These are phyloP conservation scores for Polygonum aviculare DNA, from an alignment of 148 eudicot species.

Conservation along the genomic window DNA sequence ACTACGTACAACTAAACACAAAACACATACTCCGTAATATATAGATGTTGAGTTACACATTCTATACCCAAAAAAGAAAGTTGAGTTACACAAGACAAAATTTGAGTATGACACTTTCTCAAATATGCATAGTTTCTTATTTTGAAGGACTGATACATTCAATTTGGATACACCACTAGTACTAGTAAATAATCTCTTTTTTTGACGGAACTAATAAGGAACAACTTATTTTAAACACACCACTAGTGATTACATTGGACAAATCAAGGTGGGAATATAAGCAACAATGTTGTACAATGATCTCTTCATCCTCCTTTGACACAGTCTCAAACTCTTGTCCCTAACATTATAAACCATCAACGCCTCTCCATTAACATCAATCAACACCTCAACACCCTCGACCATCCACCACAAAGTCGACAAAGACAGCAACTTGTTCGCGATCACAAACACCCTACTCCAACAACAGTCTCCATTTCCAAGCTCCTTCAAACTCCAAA, in stretches of 20 bases:
- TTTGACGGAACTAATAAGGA: no score
- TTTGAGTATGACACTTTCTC: no score
- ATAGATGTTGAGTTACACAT: no score
- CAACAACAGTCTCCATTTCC: background rate
- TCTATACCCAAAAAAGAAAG: no score
- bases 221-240: no score
- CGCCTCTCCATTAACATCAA: background rate
- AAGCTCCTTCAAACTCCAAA: background rate
- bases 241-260: background rate
- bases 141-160: no score
- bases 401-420: background rate
- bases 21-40: no score
- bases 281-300: background rate
- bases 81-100: no score
- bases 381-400: background rate
- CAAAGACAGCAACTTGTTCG: background rate
- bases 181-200: no score
- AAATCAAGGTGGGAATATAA: background rate
- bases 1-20: no score
- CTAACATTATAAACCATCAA: background rate
- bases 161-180: no score
- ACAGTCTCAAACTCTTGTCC: background rate
- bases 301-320: background rate
- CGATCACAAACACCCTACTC: background rate
- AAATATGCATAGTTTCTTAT: no score